phyloP scores from a whole-genome alignment of 345 rosid species.

The Laguncularia racemosa region DNA sequence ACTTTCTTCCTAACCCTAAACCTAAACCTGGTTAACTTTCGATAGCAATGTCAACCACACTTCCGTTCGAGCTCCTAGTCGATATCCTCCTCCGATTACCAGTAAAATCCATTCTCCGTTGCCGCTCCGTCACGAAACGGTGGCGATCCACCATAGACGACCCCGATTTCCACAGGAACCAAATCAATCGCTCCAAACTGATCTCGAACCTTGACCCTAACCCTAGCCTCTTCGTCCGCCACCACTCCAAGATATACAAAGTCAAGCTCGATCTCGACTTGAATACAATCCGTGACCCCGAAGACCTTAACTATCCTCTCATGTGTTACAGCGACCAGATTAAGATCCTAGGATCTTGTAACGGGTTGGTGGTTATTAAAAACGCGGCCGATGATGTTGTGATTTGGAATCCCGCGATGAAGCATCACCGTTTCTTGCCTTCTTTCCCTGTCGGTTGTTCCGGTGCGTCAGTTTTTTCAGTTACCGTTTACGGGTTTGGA shows the following conservation, averaged over 20 bases:
- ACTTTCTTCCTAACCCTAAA: too few species aligned
- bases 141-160: constrained; percentile 19
- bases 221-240: constrained; percentile 22
- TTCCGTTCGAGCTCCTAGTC: constrained; percentile 12
- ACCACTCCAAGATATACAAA: constrained; percentile 13
- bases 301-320: constrained; percentile 19
- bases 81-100: constrained; percentile 20
- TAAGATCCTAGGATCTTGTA: constrained; percentile 28
- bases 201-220: constrained; percentile 6
- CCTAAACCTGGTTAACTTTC: neutral
- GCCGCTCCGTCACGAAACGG: constrained; percentile 22
- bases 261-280: constrained; percentile 18
- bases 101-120: constrained; percentile 26
- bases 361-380: constrained; percentile 31
- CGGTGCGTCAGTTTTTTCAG: constrained; percentile 14
- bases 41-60: neutral
- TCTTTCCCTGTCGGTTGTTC: constrained; percentile 6
- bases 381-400: constrained; percentile 23
- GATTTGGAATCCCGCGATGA: constrained; percentile 29
- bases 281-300: neutral
- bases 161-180: constrained; percentile 16
- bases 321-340: constrained; percentile 18
- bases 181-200: constrained; percentile 18
- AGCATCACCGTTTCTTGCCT: constrained; percentile 17
- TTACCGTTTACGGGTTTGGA: constrained; percentile 36